Percentiles rank a stretch among this genome's conserved stretches.
phyloP scores from a whole-genome alignment of 2,329 filamentous ascomycete species.

The Sarocladium strictum region DNA sequence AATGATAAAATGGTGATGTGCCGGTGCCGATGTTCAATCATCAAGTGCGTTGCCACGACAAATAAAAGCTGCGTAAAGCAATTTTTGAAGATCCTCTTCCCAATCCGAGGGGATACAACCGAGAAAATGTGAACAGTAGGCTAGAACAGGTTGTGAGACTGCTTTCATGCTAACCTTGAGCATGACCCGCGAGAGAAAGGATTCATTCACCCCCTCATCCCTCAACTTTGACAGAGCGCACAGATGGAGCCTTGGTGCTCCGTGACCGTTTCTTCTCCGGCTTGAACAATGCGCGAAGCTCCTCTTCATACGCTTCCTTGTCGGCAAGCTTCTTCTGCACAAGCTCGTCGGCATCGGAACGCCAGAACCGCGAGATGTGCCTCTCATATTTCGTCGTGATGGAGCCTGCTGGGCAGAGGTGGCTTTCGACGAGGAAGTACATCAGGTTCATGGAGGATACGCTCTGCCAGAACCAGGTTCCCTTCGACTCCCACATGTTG shows the following conservation, averaged over 20 bases:
- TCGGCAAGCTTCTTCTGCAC: constrained; percentile 13
- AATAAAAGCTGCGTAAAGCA: no score
- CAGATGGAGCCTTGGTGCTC: not conserved
- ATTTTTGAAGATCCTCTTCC: no score
- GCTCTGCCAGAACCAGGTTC: constrained; percentile 16
- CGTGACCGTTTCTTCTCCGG: constrained; percentile 2
- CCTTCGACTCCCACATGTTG: constrained; percentile 15
- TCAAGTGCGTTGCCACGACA: no score
- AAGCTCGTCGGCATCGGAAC: constrained; percentile 10
- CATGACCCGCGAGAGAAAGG: not conserved
- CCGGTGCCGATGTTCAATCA: not conserved
- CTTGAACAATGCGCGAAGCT: constrained; percentile 9
- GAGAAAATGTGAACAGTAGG: not conserved
- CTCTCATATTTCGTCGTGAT: constrained; percentile 10
- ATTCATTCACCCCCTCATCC: not conserved
- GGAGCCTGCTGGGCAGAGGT: constrained; percentile 10
- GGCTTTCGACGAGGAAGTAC: constrained; percentile 13
- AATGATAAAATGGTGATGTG: no score
- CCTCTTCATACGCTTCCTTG: constrained; percentile 11
- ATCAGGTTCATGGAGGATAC: constrained; percentile 13
- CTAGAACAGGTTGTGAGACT: not conserved
- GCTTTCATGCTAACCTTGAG: no score
- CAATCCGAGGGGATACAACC: no score
- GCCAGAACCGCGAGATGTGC: constrained; percentile 12
- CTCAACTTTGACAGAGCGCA: not conserved